Evolutionary conservation across 208 protist species (phyloP).

Genomic region (Phytomonas sp.): DNA sequence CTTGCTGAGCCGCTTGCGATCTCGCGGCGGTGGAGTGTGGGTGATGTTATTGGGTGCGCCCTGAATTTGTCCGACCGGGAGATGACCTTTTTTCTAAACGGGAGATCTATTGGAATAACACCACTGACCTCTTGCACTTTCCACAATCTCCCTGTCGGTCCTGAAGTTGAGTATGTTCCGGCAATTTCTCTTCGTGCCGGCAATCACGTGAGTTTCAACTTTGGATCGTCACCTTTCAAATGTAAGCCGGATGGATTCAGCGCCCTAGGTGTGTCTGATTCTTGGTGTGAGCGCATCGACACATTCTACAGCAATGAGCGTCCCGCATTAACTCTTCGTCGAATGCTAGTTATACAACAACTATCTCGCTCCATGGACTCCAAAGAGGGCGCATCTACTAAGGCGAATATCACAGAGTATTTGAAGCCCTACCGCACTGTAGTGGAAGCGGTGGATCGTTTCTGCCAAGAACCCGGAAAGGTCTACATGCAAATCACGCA

Average conservation of each 20-base stretch:
- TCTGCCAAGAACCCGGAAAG: conserved; percentile 37
- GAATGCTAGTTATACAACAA: conserved; percentile 36
- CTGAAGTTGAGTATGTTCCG: conserved; percentile 44
- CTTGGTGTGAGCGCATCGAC: conserved; percentile 88
- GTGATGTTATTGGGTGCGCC: conserved; percentile 87
- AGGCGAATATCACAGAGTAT: conserved; percentile 1
- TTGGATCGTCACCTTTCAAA: conserved; percentile 78
- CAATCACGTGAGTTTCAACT: conserved; percentile 82
- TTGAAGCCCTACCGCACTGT: conserved; percentile 24
- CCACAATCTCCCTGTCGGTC: conserved; percentile 21
- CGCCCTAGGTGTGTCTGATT: conserved; percentile 83
- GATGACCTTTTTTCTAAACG: conserved; percentile 82
- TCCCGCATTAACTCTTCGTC: conserved; percentile 33
- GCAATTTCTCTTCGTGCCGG: conserved; percentile 79
- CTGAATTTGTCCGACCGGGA: conserved; percentile 64
- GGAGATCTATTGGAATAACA: conserved; percentile 15
- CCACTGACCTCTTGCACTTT: conserved; percentile 29
- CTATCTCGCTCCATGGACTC: conserved; percentile 29
- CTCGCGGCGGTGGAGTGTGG: conserved; percentile 63
- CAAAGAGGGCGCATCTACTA: neutral
- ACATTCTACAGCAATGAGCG: conserved; percentile 75
- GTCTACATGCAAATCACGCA: conserved; percentile 45
- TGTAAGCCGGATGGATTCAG: conserved; percentile 85
- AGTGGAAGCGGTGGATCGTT: conserved; percentile 41
- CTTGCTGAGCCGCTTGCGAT: conserved; percentile 35